A percentile compares a stretch with the other conserved stretches of the same genome.
phyloP scores from a whole-genome alignment of 1,284 basidiomycete genomes.

The Sanghuangporus sanghuang region DNA sequence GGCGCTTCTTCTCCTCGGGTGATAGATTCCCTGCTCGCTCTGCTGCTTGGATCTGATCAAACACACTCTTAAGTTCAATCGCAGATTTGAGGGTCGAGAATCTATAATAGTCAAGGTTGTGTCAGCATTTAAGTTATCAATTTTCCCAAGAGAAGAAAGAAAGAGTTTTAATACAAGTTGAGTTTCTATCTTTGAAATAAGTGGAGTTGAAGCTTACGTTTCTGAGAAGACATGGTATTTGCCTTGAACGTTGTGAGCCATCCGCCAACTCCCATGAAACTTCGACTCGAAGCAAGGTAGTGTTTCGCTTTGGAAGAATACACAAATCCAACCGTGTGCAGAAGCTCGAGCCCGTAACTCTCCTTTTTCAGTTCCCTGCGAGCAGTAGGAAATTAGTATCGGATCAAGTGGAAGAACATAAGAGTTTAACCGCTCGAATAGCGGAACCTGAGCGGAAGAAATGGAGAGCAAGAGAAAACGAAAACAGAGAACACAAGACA shows the following conservation, averaged over 20 bases:
- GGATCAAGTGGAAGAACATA: neutral
- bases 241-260: conserved; percentile 95
- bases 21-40: conserved; percentile 83
- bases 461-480: neutral
- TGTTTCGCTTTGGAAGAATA: conserved; percentile 84
- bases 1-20: conserved; percentile 81
- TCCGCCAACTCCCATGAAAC: conserved; percentile 78
- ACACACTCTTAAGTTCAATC: conserved; percentile 90
- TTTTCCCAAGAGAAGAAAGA: neutral
- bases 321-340: conserved; percentile 89
- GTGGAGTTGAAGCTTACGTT: conserved; percentile 53
- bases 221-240: conserved; percentile 93
- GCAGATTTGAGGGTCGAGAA: conserved; percentile 87
- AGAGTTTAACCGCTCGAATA: neutral
- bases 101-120: conserved; percentile 32
- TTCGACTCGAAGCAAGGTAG: conserved; percentile 73
- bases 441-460: neutral
- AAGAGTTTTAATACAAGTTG: neutral
- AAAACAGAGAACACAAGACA: conserved; percentile 27
- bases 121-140: neutral
- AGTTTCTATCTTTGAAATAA: neutral
- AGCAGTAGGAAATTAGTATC: neutral
- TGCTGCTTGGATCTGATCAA: conserved; percentile 91
- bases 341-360: conserved; percentile 89
- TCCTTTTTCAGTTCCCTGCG: conserved; percentile 79